Percentiles rank a stretch among this genome's conserved stretches.
These are phyloP conservation scores for Berkeleyomyces rouxiae DNA, from an alignment of 2,329 filamentous ascomycete species.

Conservation along the genomic window DNA sequence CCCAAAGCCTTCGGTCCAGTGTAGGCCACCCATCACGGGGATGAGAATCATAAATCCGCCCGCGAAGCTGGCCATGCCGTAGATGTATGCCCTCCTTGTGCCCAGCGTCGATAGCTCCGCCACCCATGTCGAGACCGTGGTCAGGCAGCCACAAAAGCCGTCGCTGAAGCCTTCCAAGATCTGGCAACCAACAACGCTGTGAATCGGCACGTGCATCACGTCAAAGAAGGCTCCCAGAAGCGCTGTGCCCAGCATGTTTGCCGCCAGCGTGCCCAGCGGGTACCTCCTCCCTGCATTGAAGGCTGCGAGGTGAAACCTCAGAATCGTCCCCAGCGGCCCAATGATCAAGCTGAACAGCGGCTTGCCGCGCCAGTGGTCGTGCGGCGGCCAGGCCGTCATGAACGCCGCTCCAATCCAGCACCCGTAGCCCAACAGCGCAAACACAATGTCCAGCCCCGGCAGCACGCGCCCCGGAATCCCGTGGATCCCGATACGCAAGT, in stretches of 20 bases:
- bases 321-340: constrained; percentile 61
- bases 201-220: constrained; percentile 48
- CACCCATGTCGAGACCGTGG: constrained; percentile 53
- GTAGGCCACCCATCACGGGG: constrained; percentile 56
- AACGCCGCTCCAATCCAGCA: constrained; percentile 66
- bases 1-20: constrained; percentile 48
- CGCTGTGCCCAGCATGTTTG: constrained; percentile 62
- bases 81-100: constrained; percentile 45
- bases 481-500: background rate
- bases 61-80: constrained; percentile 45
- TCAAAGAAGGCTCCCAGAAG: constrained; percentile 65
- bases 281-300: constrained; percentile 58
- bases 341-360: constrained; percentile 66
- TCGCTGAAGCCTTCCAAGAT: constrained; percentile 50
- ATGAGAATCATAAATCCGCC: constrained; percentile 44
- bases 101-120: constrained; percentile 39
- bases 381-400: constrained; percentile 53
- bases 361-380: constrained; percentile 53
- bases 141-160: constrained; percentile 50
- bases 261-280: constrained; percentile 70
- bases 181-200: constrained; percentile 45
- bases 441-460: constrained; percentile 43
- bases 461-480: constrained; percentile 5
- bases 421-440: constrained; percentile 49
- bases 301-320: constrained; percentile 56